These are phyloP conservation scores for Suhomyces anneliseae DNA, from an alignment of 1,139 yeast species.

Conservation along the genomic window DNA sequence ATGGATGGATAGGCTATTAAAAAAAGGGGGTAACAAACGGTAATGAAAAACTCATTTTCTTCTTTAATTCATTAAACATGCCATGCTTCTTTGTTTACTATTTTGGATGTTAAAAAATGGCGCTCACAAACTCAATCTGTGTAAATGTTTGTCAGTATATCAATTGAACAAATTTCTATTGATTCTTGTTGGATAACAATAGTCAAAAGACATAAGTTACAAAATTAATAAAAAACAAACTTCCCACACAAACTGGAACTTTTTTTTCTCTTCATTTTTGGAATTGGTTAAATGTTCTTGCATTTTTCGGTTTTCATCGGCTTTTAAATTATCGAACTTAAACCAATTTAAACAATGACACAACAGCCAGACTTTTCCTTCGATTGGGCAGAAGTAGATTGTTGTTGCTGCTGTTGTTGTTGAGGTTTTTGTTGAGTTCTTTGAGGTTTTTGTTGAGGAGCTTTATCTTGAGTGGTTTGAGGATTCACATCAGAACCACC, in stretches of 20 bases:
- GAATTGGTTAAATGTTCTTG: background rate
- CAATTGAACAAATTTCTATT: too few species aligned
- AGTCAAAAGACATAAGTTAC: background rate
- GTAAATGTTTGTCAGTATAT: too few species aligned
- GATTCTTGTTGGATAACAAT: too few species aligned
- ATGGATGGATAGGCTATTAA: too few species aligned
- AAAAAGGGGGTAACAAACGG: too few species aligned
- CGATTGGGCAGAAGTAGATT: conserved; percentile 19
- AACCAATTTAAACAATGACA: conserved; percentile 34
- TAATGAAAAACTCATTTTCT: background rate
- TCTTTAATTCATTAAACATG: background rate
- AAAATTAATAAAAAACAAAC: too few species aligned
- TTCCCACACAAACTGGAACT: too few species aligned
- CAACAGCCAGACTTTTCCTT: conserved; percentile 49
- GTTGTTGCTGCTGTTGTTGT: conserved; percentile 6
- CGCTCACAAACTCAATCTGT: too few species aligned
- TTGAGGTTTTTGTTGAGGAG: background rate
- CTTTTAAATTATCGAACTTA: too few species aligned
- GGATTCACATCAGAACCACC: conserved; percentile 1
- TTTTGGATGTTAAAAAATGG: too few species aligned
- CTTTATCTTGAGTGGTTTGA: conserved; percentile 4
- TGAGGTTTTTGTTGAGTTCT: conserved; percentile 5
- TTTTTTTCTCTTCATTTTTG: background rate
- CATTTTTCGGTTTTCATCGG: background rate
- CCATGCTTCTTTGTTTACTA: too few species aligned